Conservation (phyloP, 805 yeast species). For the Candida vartiovaarae region DNA sequence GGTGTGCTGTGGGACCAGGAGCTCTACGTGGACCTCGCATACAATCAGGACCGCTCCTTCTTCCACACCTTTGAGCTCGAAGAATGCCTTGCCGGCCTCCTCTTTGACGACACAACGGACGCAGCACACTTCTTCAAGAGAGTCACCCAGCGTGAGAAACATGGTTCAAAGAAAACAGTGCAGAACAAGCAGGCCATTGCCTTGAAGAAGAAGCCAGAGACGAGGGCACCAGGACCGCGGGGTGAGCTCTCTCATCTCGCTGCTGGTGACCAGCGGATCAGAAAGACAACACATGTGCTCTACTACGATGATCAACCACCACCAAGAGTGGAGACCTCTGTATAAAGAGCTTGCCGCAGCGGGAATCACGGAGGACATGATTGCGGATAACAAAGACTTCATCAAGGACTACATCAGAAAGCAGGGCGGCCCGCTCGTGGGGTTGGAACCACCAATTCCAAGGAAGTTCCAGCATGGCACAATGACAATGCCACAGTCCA, state of each 20-base stretch:
- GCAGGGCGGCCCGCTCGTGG: conserved; percentile 75
- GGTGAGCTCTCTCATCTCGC: conserved; percentile 19
- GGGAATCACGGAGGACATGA: conserved; percentile 84
- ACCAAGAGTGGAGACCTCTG: conserved; percentile 73
- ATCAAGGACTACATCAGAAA: conserved; percentile 70
- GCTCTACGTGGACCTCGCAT: conserved; percentile 77
- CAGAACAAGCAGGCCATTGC: conserved; percentile 87
- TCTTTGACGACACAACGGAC: conserved; percentile 84
- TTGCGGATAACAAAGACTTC: conserved; percentile 77
- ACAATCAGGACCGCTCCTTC: conserved; percentile 89
- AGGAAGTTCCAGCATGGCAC: conserved; percentile 39
- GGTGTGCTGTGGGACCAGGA: conserved; percentile 99
- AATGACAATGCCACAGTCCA: conserved; percentile 27
- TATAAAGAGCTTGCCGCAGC: conserved; percentile 66
- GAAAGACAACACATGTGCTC: conserved; percentile 50
- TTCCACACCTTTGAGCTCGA: conserved; percentile 94
- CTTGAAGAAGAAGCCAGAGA: conserved; percentile 42
- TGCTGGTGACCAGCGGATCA: conserved; percentile 42
- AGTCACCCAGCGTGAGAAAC: conserved; percentile 66
- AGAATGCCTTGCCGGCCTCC: conserved; percentile 76
- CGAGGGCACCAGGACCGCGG: conserved; percentile 24
- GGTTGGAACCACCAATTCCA: conserved; percentile 80
- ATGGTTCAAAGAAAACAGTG: conserved; percentile 80
- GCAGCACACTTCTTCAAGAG: conserved; percentile 82
- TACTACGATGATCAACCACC: conserved; percentile 80